Base-by-base conservation (phyloP, 1,284 basidiomycete genomes). In the Ustanciosporium gigantosporum region DNA sequence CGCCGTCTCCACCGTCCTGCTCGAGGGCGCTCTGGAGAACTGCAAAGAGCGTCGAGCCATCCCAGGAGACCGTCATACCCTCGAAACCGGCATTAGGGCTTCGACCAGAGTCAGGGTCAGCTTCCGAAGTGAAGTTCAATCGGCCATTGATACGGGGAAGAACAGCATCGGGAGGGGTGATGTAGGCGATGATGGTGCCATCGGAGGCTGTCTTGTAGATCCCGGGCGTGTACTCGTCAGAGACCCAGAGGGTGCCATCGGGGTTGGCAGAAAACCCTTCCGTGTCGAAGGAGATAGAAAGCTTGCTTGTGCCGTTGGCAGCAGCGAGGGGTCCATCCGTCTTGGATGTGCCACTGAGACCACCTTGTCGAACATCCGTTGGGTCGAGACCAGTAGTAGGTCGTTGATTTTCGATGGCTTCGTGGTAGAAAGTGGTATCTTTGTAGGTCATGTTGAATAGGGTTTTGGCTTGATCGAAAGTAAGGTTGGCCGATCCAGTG, bases 161-260 rank as follows among this genome's bases (percentile, higher is more conserved):
- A n/a, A 82, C 80, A 0, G 86, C 86, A 6, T 80, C 70, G 0
- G 85, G 86, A 0, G 86, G 85, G 60, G 84, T 81, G 43, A 87
- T 85, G 2, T 83, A 82, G 52, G 84, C 81, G 31, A 86, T 74
- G 5, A 88, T 78, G 3, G 80, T 62, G 3, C 84, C 84, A 69
- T 70, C 1, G 78, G 70, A 2, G 80, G 78, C 77, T 83, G 84
- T 21, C 79, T 81, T 61, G 73, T 87, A 86, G 69, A 88, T 83
- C 69, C 86, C 86, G 4, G 87, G 85, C 0, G 85, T 86, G 70
- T 87, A 88, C 77, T 88, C 84, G 64, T 87, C 86, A 48, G 83
- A 84, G 20, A 83, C 79, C 41, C 38, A 38, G 34, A 42, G 31
- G 24, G 29, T 59, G 62, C 85, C 85, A 68, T 87, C 86, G 0